Conservation (phyloP, 2,329 filamentous ascomycete genomes). For the Neoarthrinium moseri region DNA sequence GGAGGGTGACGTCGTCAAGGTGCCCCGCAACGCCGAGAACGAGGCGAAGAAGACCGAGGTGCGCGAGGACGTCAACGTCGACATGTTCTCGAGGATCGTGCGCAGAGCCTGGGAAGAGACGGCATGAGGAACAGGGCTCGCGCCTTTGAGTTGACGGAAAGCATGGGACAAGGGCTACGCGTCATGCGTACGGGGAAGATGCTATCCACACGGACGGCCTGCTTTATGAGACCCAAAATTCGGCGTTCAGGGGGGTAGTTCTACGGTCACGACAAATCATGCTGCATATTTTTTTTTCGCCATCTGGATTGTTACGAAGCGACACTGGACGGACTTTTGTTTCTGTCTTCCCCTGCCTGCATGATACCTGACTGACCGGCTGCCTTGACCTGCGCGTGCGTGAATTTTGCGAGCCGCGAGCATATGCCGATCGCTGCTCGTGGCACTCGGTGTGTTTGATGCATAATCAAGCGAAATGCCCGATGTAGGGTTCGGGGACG, state of each 20-base stretch:
- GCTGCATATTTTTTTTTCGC: background rate
- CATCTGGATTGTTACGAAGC: too few species aligned
- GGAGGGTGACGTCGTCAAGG: constrained; percentile 64
- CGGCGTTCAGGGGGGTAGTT: constrained; percentile 4
- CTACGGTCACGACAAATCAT: constrained; percentile 2
- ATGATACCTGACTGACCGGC: too few species aligned
- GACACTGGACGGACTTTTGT: too few species aligned
- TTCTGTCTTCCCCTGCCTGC: too few species aligned
- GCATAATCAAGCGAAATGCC: too few species aligned
- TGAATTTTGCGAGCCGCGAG: too few species aligned
- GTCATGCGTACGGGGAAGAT: background rate
- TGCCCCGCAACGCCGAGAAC: constrained; percentile 94
- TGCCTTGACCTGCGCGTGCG: too few species aligned
- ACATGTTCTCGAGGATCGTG: constrained; percentile 79
- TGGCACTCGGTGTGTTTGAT: too few species aligned
- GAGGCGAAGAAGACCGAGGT: constrained; percentile 96
- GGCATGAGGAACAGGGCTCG: constrained; percentile 50
- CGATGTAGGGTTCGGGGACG: too few species aligned
- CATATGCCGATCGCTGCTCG: too few species aligned
- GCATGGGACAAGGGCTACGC: constrained; percentile 4
- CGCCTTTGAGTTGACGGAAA: too few species aligned
- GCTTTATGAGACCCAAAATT: constrained; percentile 6
- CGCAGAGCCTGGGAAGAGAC: constrained; percentile 84
- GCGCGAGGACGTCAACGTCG: constrained; percentile 89
- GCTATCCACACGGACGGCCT: background rate